These are phyloP conservation scores for Kodamaea alishanica DNA, from an alignment of 1,139 yeast genomes.

Conservation along the genomic window DNA sequence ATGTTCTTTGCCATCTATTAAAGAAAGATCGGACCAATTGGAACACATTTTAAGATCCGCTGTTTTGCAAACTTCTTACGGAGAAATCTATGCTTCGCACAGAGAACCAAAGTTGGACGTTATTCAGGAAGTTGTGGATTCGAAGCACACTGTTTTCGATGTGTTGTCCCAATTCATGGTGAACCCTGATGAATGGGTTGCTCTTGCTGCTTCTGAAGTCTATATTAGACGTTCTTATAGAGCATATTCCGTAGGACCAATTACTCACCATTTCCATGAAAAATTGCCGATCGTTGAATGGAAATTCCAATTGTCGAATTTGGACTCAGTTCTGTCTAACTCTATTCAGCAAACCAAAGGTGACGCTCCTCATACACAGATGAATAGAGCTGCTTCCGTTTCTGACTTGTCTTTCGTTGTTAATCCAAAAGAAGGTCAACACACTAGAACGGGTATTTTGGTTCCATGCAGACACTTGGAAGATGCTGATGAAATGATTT, in stretches of 20 bases:
- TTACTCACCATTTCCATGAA: slow-evolving; percentile 59
- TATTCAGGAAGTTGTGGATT: slow-evolving; percentile 88
- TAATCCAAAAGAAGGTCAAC: slow-evolving; percentile 53
- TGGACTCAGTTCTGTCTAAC: slow-evolving; percentile 62
- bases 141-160: slow-evolving; percentile 93
- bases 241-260: slow-evolving; percentile 83
- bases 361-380: slow-evolving; percentile 29
- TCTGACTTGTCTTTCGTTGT: slow-evolving; percentile 87
- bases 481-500: slow-evolving; percentile 79
- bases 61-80: slow-evolving; percentile 84
- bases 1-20: slow-evolving; percentile 92
- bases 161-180: slow-evolving; percentile 88
- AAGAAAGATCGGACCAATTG: slow-evolving; percentile 94
- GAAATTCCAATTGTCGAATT: slow-evolving; percentile 84
- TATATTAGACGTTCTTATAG: slow-evolving; percentile 96
- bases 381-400: slow-evolving; percentile 87
- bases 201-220: slow-evolving; percentile 94
- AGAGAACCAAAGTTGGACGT: slow-evolving; percentile 78
- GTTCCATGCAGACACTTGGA: slow-evolving; percentile 82
- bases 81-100: slow-evolving; percentile 74
- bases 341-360: slow-evolving; percentile 54
- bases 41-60: slow-evolving; percentile 93
- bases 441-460: slow-evolving; percentile 79
- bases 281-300: slow-evolving; percentile 74
- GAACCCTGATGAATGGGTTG: slow-evolving; percentile 81